phyloP scores from a whole-genome alignment of 2,329 filamentous ascomycete species.

The Truncatella angustata region DNA sequence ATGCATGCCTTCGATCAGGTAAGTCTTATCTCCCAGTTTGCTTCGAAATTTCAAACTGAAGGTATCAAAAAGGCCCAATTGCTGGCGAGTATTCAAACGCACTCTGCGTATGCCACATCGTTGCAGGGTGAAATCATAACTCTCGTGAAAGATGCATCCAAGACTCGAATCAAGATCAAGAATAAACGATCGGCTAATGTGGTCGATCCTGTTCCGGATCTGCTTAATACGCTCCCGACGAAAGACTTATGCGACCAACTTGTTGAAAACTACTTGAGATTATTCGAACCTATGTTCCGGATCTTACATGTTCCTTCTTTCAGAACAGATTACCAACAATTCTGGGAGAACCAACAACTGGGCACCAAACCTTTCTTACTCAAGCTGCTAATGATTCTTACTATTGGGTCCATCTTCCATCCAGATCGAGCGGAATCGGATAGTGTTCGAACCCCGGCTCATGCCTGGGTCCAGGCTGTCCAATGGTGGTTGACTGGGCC shows the following conservation, averaged over 20 bases:
- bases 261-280: slow-evolving; percentile 1
- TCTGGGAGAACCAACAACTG: background rate
- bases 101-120: background rate
- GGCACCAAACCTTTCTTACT: slow-evolving; percentile 13
- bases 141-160: background rate
- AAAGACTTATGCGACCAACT: slow-evolving; percentile 3
- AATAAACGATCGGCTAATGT: background rate
- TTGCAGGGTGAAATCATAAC: background rate
- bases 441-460: slow-evolving; percentile 20
- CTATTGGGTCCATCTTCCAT: slow-evolving; percentile 22
- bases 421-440: slow-evolving; percentile 13
- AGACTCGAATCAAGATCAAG: background rate
- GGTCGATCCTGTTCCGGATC: background rate
- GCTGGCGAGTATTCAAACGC: background rate
- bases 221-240: background rate
- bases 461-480: slow-evolving; percentile 25
- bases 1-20: slow-evolving; percentile 5
- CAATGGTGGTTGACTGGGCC: slow-evolving; percentile 27
- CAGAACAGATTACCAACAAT: background rate
- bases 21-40: background rate
- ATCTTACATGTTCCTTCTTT: slow-evolving; percentile 4
- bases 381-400: slow-evolving; percentile 23
- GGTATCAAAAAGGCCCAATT: background rate
- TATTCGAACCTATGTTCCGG: slow-evolving; percentile 11
- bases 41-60: background rate